Evolutionary conservation across 1,139 yeast genomes (phyloP).

Genomic region (Geotrichum bryndzae): DNA sequence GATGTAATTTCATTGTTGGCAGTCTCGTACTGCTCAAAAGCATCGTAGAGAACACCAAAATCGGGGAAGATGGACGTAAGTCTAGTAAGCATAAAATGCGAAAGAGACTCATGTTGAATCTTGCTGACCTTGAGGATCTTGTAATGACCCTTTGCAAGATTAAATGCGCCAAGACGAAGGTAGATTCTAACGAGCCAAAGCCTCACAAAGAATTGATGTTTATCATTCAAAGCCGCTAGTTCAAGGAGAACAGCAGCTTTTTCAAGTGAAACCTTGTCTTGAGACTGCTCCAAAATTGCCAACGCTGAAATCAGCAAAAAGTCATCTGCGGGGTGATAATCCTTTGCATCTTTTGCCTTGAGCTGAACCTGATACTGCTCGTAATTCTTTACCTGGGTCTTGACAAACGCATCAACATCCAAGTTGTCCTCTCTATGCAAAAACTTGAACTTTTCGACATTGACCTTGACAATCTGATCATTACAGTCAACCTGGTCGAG

Average conservation of each 20-base stretch:
- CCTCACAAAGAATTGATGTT: slow-evolving; percentile 59
- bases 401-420: slow-evolving; percentile 21
- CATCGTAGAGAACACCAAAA: slow-evolving; percentile 23
- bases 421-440: slow-evolving; percentile 21
- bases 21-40: slow-evolving; percentile 42
- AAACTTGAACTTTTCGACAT: slow-evolving; percentile 45
- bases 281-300: slow-evolving; percentile 20
- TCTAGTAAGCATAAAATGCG: slow-evolving; percentile 51
- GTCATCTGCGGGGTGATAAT: slow-evolving; percentile 62
- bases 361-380: slow-evolving; percentile 32
- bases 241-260: slow-evolving; percentile 46
- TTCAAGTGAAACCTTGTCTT: slow-evolving; percentile 21
- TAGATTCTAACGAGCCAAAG: slow-evolving; percentile 69
- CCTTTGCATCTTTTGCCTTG: slow-evolving; percentile 46
- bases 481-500: slow-evolving; percentile 20
- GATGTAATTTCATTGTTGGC: slow-evolving; percentile 47
- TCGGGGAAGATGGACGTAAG: slow-evolving; percentile 40
- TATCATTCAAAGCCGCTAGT: slow-evolving; percentile 45
- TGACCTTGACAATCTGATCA: slow-evolving; percentile 43
- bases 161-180: slow-evolving; percentile 50
- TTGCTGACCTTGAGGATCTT: slow-evolving; percentile 59
- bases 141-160: slow-evolving; percentile 48
- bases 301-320: slow-evolving; percentile 48
- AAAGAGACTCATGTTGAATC: slow-evolving; percentile 72
- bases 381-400: slow-evolving; percentile 37